Conservation (phyloP, 768 basidiomycete species). For the Leccinum sublutescens region DNA sequence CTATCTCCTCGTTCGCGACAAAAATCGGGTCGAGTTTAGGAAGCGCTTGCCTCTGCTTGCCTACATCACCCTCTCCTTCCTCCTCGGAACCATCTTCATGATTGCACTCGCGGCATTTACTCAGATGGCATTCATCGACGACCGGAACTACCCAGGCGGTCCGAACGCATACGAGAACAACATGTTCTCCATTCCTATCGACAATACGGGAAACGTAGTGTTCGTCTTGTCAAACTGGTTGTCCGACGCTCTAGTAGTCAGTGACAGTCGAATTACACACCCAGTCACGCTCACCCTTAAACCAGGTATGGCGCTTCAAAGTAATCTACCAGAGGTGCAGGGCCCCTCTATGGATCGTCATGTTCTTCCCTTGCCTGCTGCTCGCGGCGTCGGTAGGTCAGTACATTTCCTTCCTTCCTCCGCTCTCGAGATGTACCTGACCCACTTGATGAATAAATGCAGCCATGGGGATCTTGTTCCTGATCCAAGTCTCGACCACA, state of each 20-base stretch:
- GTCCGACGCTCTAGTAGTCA: slow-evolving; percentile 17
- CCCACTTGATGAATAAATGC: not conserved
- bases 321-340: no score
- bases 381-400: not conserved
- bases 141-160: not conserved
- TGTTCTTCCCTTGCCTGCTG: not conserved
- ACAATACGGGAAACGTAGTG: slow-evolving; percentile 11
- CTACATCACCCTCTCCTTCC: not conserved
- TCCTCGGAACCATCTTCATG: not conserved
- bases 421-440: not conserved
- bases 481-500: not conserved
- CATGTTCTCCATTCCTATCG: slow-evolving; percentile 22
- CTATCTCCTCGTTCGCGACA: not conserved
- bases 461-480: not conserved
- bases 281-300: not conserved
- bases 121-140: not conserved
- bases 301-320: not conserved
- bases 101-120: not conserved
- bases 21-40: not conserved
- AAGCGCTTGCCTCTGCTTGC: not conserved
- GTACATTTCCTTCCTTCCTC: not conserved
- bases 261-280: not conserved
- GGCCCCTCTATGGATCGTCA: not conserved
- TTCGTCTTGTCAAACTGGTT: slow-evolving; percentile 8
- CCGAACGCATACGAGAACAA: slow-evolving; percentile 3